A percentile compares a stretch with the other conserved stretches of the same genome.
These are phyloP conservation scores for Geotrichum siamense DNA, from an alignment of 1,139 yeast genomes.

Conservation along the genomic window DNA sequence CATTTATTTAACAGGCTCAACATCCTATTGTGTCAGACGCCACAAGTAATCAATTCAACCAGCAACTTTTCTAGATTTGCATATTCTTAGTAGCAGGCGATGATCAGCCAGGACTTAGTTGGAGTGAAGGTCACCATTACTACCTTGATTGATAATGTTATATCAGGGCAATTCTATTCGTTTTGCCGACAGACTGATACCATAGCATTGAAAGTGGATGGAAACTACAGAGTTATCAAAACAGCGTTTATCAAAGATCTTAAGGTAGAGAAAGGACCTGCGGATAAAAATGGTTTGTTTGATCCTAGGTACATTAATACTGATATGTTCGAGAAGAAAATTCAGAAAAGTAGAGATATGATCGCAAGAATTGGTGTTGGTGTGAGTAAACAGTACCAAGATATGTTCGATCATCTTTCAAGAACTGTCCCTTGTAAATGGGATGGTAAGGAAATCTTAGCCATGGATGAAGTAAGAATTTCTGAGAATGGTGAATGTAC, in stretches of 20 bases:
- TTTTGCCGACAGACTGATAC: slow-evolving; percentile 44
- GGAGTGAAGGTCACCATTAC: slow-evolving; percentile 48
- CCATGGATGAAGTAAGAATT: slow-evolving; percentile 46
- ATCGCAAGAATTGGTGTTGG: slow-evolving; percentile 34
- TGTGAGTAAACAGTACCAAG: slow-evolving; percentile 43
- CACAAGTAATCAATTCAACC: no score
- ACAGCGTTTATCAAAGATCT: slow-evolving; percentile 51
- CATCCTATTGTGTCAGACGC: no score
- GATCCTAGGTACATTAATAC: slow-evolving; percentile 2
- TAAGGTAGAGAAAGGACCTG: slow-evolving; percentile 36
- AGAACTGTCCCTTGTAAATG: slow-evolving; percentile 47
- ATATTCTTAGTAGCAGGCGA: no score
- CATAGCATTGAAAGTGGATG: slow-evolving; percentile 33
- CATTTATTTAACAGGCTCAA: no score
- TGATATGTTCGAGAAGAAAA: slow-evolving; percentile 6
- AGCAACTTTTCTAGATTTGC: no score
- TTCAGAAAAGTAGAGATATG: slow-evolving; percentile 10
- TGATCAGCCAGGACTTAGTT: not conserved
- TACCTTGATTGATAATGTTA: slow-evolving; percentile 50
- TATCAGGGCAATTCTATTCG: slow-evolving; percentile 57
- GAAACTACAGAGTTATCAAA: slow-evolving; percentile 48
- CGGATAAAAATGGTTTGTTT: not conserved
- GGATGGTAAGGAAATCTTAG: slow-evolving; percentile 42
- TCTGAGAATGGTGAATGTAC: slow-evolving; percentile 38
- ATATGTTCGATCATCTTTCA: slow-evolving; percentile 44